Percentiles rank a stretch among this genome's conserved stretches.
Conservation (phyloP, 2,329 filamentous ascomycete species). For the Xylaria digitata region DNA sequence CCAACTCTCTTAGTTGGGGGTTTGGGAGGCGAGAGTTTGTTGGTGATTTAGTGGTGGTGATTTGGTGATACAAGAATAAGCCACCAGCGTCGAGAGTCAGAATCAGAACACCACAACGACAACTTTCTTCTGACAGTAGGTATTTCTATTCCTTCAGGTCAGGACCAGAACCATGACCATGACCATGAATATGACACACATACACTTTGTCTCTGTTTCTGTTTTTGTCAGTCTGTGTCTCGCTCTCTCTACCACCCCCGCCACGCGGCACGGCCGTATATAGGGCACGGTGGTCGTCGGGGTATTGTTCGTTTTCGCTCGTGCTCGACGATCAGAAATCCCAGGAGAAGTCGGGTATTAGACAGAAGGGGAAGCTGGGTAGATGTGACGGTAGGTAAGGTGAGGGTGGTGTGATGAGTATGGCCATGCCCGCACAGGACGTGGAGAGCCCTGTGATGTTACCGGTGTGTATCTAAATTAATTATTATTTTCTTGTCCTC, state of each 20-base stretch:
- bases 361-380: constrained; percentile 36
- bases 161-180: not conserved
- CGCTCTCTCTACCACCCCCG: constrained; percentile 18
- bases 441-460: constrained; percentile 28
- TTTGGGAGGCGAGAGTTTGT: constrained; percentile 6
- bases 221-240: not conserved
- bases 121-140: not conserved
- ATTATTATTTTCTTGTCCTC: constrained; percentile 14
- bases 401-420: constrained; percentile 36
- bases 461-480: constrained; percentile 13
- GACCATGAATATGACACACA: too few species aligned
- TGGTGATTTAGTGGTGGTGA: not conserved
- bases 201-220: too few species aligned
- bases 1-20: constrained; percentile 21
- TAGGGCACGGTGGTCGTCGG: constrained; percentile 10
- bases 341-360: constrained; percentile 27
- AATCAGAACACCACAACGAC: constrained; percentile 4
- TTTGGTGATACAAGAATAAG: constrained; percentile 3
- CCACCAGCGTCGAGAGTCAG: constrained; percentile 3
- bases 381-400: constrained; percentile 19
- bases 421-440: constrained; percentile 23
- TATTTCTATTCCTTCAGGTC: constrained; percentile 6
- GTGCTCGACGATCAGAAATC: constrained; percentile 21
- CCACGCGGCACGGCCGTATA: constrained; percentile 17
- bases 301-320: constrained; percentile 17